A percentile compares a stretch with the other conserved stretches of the same genome.
Evolutionary conservation across 768 basidiomycete genomes (phyloP).

Genomic region (Daedalea quercina): DNA sequence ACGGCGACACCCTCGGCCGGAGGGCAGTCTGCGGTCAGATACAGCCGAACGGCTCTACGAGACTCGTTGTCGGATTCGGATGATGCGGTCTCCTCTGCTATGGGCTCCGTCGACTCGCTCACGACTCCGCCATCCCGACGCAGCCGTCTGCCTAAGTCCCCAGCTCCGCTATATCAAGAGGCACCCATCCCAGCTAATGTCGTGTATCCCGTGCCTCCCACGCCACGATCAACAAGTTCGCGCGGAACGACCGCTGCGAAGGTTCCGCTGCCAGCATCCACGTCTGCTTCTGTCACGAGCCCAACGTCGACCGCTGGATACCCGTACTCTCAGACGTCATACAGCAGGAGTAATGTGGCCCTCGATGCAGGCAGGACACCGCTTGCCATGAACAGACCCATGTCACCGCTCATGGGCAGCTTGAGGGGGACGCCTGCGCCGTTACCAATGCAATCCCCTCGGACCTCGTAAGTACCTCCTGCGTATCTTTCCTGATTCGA

Average conservation of each 20-base stretch:
- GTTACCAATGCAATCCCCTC: constrained; percentile 2
- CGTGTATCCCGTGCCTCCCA: constrained; percentile 14
- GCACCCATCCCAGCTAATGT: constrained; percentile 18
- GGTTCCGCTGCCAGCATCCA: constrained; percentile 17
- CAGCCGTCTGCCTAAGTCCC: constrained; percentile 5
- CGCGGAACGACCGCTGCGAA: constrained; percentile 11
- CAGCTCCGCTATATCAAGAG: constrained; percentile 15
- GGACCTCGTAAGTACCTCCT: neutral
- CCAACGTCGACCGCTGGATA: constrained; percentile 9
- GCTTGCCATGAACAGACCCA: constrained; percentile 4
- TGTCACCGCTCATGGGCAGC: constrained; percentile 13
- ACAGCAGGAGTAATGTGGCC: constrained; percentile 4
- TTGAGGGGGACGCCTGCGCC: neutral
- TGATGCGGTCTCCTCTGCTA: constrained; percentile 17
- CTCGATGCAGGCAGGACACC: constrained; percentile 6
- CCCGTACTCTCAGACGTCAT: constrained; percentile 5
- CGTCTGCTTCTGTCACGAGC: constrained; percentile 5
- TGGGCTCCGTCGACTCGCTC: constrained; percentile 29
- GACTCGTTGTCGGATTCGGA: constrained; percentile 21
- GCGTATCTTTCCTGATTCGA: neutral
- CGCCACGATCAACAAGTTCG: constrained; percentile 13
- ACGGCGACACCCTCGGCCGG: neutral
- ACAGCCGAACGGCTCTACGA: constrained; percentile 11
- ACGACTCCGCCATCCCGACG: constrained; percentile 25
- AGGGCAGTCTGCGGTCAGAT: neutral